Base-by-base conservation (phyloP, 2,329 filamentous ascomycete species). In the Microsporum audouinii region DNA sequence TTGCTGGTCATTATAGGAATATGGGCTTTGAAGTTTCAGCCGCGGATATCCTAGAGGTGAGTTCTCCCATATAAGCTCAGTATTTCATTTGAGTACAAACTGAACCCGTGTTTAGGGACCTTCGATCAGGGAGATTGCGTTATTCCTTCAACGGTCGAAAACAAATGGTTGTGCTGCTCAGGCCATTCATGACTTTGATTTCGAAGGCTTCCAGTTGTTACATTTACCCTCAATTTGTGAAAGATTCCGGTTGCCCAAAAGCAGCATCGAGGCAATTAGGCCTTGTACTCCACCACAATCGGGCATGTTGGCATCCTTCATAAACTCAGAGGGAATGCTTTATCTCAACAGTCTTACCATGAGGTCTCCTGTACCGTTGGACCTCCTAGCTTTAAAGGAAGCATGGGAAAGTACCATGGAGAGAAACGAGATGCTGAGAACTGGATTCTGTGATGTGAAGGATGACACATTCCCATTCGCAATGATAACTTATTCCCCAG, bases 221-320 rank as follows among this genome's bases (percentile, higher is more conserved):
- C 70, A 81, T 64, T 72, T 70, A 57, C 61, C 27, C 10, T 53
- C 64, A 2, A 65, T 81, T 7, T 68, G 74, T 33, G 39, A 67
- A 2, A 64, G 66, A 2, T 65, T 73, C 5, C 63, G 61, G 0
- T 64, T 81, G 7, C 57, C 70, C 5, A 41, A 66, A 4, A 59
- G 73, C 0, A 65, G 65, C 3, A 64, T 89, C 0, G 80, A 87
- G 64, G 75, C 79, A 0, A 69, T 94, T 2, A 78, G 88, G 0
- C 91, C 91, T 0, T 95, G 89, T 70, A 95, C 91, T 0, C 79
- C 87, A 0, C 77, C 91, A 0, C 91, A 96, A 67, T 81, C 83
- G 57, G 89, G 88, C 0, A 91, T 96, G 82, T 71, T 96, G 57
- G 85, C 85, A 0, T 84, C 89, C 17, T 95, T 88, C 64, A 69